phyloP scores from a whole-genome alignment of 2,329 filamentous ascomycete genomes.

The Emmonsiellopsis sp. region DNA sequence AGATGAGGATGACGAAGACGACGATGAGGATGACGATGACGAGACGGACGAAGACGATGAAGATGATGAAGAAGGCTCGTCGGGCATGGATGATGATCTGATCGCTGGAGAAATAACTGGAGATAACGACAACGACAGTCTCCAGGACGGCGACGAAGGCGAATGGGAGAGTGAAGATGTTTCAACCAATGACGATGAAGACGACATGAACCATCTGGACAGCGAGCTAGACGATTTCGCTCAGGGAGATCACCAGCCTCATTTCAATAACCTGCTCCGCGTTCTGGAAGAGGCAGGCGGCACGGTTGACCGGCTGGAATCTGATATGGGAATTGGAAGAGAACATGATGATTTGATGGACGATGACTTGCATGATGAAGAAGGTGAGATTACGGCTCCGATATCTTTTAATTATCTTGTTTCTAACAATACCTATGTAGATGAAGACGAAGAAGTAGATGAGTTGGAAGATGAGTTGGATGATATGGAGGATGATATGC shows the following conservation, averaged over 20 bases:
- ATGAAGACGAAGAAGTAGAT: constrained; percentile 48
- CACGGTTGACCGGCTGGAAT: constrained; percentile 34
- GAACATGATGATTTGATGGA: constrained; percentile 37
- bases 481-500: constrained; percentile 37
- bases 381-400: constrained; percentile 34
- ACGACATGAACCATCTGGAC: constrained; percentile 35
- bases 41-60: constrained; percentile 50
- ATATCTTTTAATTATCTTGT: not conserved
- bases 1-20: constrained; percentile 52
- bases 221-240: constrained; percentile 33
- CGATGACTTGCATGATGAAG: constrained; percentile 51
- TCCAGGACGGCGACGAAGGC: constrained; percentile 39
- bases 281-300: constrained; percentile 33
- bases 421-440: constrained; percentile 30
- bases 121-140: constrained; percentile 45
- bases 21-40: constrained; percentile 54
- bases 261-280: constrained; percentile 39
- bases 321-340: constrained; percentile 38
- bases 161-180: constrained; percentile 44
- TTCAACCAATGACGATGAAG: constrained; percentile 37
- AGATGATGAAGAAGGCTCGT: constrained; percentile 48
- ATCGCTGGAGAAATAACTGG: constrained; percentile 48
- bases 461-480: constrained; percentile 30
- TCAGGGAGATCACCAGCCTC: constrained; percentile 31
- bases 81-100: constrained; percentile 49